Evolutionary conservation across 2,329 filamentous ascomycete genomes (phyloP).

Genomic region (Balansia obtecta): DNA sequence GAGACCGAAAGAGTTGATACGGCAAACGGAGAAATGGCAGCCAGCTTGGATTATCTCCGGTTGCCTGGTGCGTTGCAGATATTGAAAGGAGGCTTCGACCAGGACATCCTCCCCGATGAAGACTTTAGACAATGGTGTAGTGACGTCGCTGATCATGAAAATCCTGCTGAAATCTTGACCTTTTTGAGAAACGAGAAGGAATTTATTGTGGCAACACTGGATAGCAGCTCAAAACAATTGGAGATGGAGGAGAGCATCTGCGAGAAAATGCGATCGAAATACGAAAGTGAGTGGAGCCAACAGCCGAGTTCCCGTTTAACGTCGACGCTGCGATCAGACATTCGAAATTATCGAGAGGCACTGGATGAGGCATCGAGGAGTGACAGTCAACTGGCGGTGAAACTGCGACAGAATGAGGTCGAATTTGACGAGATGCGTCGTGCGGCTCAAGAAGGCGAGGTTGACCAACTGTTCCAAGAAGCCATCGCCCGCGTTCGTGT

Average conservation of each 20-base stretch:
- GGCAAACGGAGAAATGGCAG: constrained; percentile 90
- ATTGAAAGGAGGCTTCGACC: constrained; percentile 83
- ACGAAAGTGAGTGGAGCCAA: constrained; percentile 91
- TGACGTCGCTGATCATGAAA: constrained; percentile 76
- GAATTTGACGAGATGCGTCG: constrained; percentile 94
- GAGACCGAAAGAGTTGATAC: constrained; percentile 89
- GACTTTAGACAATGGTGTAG: constrained; percentile 93
- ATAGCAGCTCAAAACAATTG: constrained; percentile 73
- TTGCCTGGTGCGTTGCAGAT: constrained; percentile 82
- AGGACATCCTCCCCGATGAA: constrained; percentile 75
- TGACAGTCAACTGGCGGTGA: constrained; percentile 71
- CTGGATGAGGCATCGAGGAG: constrained; percentile 81
- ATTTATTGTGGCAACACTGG: constrained; percentile 57
- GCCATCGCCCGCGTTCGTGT: constrained; percentile 69
- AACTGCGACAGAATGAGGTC: constrained; percentile 71
- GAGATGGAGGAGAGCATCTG: constrained; percentile 97
- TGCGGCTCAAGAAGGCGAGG: constrained; percentile 75
- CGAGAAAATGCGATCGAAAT: constrained; percentile 98
- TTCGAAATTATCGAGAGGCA: constrained; percentile 77
- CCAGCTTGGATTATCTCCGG: constrained; percentile 86
- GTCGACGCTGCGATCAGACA: constrained; percentile 73
- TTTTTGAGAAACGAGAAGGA: constrained; percentile 66
- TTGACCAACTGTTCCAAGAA: constrained; percentile 78
- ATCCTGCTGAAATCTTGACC: constrained; percentile 69
- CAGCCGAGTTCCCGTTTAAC: constrained; percentile 88